Conservation (phyloP, 176 grass and related monocot species). For the Canna indica region DNA sequence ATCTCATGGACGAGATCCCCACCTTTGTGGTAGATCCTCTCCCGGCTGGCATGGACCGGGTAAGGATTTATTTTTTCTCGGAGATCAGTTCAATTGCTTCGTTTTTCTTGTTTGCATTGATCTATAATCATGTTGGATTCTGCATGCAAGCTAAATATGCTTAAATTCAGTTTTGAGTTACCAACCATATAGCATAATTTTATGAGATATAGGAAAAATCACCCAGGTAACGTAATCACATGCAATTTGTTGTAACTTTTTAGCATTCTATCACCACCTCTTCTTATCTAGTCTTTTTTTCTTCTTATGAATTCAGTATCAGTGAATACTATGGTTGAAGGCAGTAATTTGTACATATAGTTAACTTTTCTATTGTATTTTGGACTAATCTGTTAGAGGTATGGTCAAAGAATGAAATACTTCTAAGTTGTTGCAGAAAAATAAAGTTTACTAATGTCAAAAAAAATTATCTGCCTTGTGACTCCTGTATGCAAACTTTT, state of each 20-base stretch:
- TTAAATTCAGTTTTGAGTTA: background rate
- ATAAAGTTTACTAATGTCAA: background rate
- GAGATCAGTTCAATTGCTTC: background rate
- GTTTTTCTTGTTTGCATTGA: background rate
- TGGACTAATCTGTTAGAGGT: background rate
- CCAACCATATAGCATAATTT: background rate
- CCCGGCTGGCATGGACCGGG: slow-evolving; percentile 54
- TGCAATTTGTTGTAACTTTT: background rate
- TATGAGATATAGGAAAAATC: background rate
- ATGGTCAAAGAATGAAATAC: background rate
- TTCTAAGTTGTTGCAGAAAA: background rate
- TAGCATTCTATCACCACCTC: background rate
- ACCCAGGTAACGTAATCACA: background rate
- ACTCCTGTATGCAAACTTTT: background rate
- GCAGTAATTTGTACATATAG: background rate
- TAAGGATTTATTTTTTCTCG: slow-evolving; percentile 11
- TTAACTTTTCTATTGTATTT: background rate
- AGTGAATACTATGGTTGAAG: background rate
- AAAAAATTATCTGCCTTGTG: background rate
- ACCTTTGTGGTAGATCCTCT: slow-evolving; percentile 83
- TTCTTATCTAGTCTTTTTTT: background rate
- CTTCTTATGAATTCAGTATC: background rate
- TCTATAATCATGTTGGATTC: background rate
- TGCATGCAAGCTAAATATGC: background rate
- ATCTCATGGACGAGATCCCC: slow-evolving; percentile 76